Conservation (phyloP, 2,329 filamentous ascomycete species). For the Cercospora citrullina region DNA sequence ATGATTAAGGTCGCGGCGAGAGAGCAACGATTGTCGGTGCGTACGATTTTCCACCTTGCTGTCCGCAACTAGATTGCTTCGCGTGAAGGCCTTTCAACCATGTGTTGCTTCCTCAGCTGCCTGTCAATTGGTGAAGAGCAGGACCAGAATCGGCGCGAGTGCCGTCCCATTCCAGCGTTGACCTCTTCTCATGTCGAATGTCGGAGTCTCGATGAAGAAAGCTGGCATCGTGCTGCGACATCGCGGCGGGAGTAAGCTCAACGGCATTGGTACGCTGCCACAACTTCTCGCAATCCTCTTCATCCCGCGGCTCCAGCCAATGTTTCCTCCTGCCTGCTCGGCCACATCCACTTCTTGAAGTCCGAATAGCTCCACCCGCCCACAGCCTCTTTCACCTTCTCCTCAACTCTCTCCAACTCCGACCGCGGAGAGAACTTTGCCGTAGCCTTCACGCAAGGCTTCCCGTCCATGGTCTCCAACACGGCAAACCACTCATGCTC, state of each 20-base stretch:
- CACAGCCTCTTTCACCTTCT: constrained; percentile 27
- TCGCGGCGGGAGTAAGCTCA: background rate
- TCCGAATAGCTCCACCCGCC: constrained; percentile 30
- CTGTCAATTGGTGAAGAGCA: background rate
- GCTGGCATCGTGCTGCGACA: background rate
- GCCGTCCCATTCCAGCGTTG: background rate
- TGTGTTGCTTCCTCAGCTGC: background rate
- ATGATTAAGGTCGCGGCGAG: too few species aligned
- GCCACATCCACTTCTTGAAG: constrained; percentile 40
- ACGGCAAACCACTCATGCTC: constrained; percentile 53
- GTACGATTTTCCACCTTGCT: background rate
- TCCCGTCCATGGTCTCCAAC: constrained; percentile 57
- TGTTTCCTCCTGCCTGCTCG: constrained; percentile 31
- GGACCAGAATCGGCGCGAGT: background rate
- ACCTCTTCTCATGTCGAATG: background rate
- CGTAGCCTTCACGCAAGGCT: constrained; percentile 57
- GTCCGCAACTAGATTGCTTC: background rate
- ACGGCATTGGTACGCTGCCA: background rate
- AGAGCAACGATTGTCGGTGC: too few species aligned
- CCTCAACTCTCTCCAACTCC: constrained; percentile 25
- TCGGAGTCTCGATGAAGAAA: background rate
- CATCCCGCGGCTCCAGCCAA: background rate
- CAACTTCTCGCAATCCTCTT: background rate
- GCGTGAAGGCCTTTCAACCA: background rate
- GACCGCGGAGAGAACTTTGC: constrained; percentile 32